phyloP scores from a whole-genome alignment of 2,329 filamentous ascomycete species.

The Ceratocystis variospora region DNA sequence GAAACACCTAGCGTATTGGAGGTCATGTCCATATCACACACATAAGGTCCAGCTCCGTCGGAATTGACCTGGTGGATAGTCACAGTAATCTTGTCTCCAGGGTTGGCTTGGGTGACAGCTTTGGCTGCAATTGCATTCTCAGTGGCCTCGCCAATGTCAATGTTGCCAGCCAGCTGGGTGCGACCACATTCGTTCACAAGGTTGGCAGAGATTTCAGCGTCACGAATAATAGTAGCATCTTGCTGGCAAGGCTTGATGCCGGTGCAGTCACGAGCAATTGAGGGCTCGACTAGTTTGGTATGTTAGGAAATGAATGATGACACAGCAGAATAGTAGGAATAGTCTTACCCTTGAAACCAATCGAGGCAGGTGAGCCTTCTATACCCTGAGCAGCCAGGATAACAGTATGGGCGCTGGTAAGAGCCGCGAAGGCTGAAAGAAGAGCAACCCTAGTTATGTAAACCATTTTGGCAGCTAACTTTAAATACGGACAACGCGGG shows the following conservation, averaged over 20 bases:
- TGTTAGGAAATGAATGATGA: slow-evolving; percentile 10
- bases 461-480: slow-evolving; percentile 27
- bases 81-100: slow-evolving; percentile 32
- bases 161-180: slow-evolving; percentile 46
- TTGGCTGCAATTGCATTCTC: slow-evolving; percentile 36
- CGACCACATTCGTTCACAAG: slow-evolving; percentile 48
- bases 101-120: slow-evolving; percentile 36
- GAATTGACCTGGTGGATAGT: slow-evolving; percentile 42
- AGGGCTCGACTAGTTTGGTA: slow-evolving; percentile 32
- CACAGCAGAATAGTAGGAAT: not conserved
- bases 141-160: slow-evolving; percentile 44
- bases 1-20: slow-evolving; percentile 30
- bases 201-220: slow-evolving; percentile 39
- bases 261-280: slow-evolving; percentile 48
- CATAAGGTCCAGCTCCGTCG: slow-evolving; percentile 41
- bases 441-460: slow-evolving; percentile 27
- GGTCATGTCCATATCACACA: slow-evolving; percentile 39
- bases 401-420: slow-evolving; percentile 33
- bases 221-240: slow-evolving; percentile 49
- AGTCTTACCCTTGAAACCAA: slow-evolving; percentile 35
- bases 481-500: slow-evolving; percentile 24
- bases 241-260: slow-evolving; percentile 52
- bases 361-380: slow-evolving; percentile 30
- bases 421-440: slow-evolving; percentile 22
- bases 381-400: slow-evolving; percentile 35